These are phyloP conservation scores for Penicillium soppii DNA, from an alignment of 495 filamentous ascomycete genomes.

Conservation along the genomic window DNA sequence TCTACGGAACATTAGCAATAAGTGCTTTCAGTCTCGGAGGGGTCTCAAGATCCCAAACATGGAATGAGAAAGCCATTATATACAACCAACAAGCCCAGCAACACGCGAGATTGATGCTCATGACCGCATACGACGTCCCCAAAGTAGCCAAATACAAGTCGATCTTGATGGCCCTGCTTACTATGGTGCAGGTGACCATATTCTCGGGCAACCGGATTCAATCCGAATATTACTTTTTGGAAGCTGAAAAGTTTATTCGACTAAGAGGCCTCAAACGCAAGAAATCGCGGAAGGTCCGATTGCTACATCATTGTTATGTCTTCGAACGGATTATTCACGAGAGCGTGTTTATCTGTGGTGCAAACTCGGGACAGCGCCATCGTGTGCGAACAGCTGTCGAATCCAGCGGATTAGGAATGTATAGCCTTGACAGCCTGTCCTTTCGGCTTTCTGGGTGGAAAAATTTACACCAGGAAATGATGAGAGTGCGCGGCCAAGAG, in stretches of 20 bases:
- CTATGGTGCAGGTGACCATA: constrained; percentile 20
- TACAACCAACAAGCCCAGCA: constrained; percentile 19
- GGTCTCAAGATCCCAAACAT: constrained; percentile 16
- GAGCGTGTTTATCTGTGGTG: constrained; percentile 23
- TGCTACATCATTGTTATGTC: constrained; percentile 32
- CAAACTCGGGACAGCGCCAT: constrained; percentile 14
- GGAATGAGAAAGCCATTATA: constrained; percentile 15
- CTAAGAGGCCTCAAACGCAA: constrained; percentile 20
- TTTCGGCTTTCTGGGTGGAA: constrained; percentile 26
- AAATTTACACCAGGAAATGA: constrained; percentile 22
- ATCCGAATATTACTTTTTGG: constrained; percentile 20
- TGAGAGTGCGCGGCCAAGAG: constrained; percentile 17
- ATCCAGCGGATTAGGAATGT: constrained; percentile 15
- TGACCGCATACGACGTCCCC: constrained; percentile 17
- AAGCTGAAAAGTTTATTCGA: constrained; percentile 27
- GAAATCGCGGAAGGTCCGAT: constrained; percentile 26
- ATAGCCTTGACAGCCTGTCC: constrained; percentile 19
- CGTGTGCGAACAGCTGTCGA: constrained; percentile 15
- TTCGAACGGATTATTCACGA: constrained; percentile 31
- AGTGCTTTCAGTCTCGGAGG: constrained; percentile 24
- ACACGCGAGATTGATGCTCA: constrained; percentile 15
- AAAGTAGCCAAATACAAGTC: constrained; percentile 30
- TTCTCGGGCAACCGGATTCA: constrained; percentile 18
- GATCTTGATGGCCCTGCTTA: constrained; percentile 27
- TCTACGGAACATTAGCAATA: constrained; percentile 22